These are phyloP conservation scores for Juncus inflexus DNA, from an alignment of 176 grass and related monocot genomes.

Conservation along the genomic window DNA sequence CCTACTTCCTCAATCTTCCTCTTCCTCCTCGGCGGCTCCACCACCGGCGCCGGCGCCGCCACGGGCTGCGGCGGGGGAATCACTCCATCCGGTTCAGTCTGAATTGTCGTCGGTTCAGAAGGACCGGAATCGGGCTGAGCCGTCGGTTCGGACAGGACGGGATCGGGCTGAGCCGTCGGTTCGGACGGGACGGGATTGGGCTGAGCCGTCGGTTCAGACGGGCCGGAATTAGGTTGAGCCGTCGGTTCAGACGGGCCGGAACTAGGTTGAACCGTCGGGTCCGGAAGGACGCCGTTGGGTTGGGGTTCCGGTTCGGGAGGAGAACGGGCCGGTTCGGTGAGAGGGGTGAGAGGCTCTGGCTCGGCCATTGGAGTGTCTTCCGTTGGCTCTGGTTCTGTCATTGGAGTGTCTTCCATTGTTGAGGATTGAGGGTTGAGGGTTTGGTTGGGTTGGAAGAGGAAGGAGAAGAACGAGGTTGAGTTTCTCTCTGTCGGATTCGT, in stretches of 20 bases:
- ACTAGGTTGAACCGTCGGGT: background rate
- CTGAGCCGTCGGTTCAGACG: background rate
- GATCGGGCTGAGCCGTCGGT: background rate
- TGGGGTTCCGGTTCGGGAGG: background rate
- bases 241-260: background rate
- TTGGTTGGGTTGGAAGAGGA: background rate
- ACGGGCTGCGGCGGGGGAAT: conserved; percentile 8
- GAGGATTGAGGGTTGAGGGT: too few relatives aligned
- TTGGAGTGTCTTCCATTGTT: too few relatives aligned
- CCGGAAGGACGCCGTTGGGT: background rate
- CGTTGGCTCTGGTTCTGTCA: too few relatives aligned
- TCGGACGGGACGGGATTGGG: background rate
- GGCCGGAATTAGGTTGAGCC: background rate
- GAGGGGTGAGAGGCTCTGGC: background rate
- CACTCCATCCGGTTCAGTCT: background rate
- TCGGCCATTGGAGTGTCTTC: background rate
- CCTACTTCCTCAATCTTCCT: conserved; percentile 32
- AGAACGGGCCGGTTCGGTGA: too few relatives aligned
- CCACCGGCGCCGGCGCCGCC: conserved; percentile 6
- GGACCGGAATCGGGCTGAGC: conserved; percentile 4
- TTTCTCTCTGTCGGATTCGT: too few relatives aligned
- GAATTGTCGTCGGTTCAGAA: background rate
- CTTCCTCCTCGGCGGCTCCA: conserved; percentile 24
- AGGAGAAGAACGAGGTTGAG: background rate
- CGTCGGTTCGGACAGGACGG: background rate